phyloP scores from a whole-genome alignment of 805 yeast genomes.

The Ogataea thermomethanolica region DNA sequence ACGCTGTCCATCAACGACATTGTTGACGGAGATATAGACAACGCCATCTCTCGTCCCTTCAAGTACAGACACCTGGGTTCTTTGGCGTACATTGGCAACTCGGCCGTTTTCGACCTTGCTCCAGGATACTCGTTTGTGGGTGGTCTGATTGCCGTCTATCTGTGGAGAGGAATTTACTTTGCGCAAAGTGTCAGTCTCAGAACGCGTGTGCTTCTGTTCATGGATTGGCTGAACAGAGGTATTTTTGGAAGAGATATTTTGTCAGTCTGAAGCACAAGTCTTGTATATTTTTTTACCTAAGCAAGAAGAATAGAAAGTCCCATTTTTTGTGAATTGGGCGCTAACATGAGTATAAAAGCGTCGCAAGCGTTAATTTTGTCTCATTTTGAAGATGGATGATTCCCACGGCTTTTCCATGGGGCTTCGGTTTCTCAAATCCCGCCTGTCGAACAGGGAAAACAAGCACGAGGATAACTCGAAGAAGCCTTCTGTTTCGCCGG shows the following conservation, averaged over 20 bases:
- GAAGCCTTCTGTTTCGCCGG: constrained; percentile 4
- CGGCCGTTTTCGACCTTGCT: constrained; percentile 66
- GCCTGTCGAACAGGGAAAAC: constrained; percentile 19
- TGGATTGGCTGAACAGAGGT: constrained; percentile 69
- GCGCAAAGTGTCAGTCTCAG: constrained; percentile 64
- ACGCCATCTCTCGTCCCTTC: constrained; percentile 54
- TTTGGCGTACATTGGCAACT: constrained; percentile 65
- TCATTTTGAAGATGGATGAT: constrained; percentile 17
- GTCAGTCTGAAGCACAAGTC: constrained; percentile 14
- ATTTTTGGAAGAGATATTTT: constrained; percentile 49
- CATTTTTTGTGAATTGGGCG: constrained; percentile 6
- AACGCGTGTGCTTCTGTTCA: constrained; percentile 57
- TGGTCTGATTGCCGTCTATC: constrained; percentile 65
- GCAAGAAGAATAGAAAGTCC: constrained; percentile 1
- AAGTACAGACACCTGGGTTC: constrained; percentile 62
- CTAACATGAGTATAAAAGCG: constrained; percentile 5
- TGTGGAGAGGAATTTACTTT: constrained; percentile 70
- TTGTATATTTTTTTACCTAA: constrained; percentile 6
- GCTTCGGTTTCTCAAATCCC: constrained; percentile 23
- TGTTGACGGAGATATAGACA: constrained; percentile 54
- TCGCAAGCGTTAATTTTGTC: neutral
- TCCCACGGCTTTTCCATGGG: constrained; percentile 22
- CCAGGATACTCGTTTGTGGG: constrained; percentile 60
- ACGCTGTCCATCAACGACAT: constrained; percentile 43
- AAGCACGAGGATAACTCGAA: constrained; percentile 7